Conservation (phyloP, 345 rosid genomes). For the Syzygium jambos region DNA sequence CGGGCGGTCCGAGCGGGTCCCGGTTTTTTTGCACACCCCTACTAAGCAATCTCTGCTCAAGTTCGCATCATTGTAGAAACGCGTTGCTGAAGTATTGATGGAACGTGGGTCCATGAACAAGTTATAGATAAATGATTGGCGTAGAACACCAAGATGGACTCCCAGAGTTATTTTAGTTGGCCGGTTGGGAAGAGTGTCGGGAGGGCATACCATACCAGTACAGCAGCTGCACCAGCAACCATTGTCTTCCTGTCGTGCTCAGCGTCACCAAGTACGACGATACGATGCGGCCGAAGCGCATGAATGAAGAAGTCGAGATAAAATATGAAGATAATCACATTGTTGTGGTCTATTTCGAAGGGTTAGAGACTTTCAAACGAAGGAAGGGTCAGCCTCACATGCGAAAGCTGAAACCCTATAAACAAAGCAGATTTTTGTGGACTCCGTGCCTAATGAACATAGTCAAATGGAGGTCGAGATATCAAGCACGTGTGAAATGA, state of each 20-base stretch:
- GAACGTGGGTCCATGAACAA: neutral
- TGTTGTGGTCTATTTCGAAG: neutral
- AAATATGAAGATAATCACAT: neutral
- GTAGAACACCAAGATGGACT: neutral
- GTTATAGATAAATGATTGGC: neutral
- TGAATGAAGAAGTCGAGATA: neutral
- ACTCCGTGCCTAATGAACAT: no score
- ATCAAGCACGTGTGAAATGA: neutral
- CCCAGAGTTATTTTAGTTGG: neutral
- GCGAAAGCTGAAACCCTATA: no score
- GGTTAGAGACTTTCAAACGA: neutral
- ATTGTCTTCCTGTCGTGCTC: neutral
- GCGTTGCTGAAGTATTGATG: neutral
- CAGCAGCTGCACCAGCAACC: neutral
- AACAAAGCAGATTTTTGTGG: no score
- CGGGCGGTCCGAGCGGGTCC: no score
- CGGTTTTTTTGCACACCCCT: no score
- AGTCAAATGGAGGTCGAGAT: neutral
- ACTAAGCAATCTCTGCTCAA: neutral
- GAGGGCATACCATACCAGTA: neutral
- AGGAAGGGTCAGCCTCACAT: neutral
- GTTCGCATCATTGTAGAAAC: neutral
- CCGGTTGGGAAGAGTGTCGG: neutral
- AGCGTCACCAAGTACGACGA: no score
- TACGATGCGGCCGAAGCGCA: neutral